Conservation (phyloP, 345 rosid species). For the Brassica incana region DNA sequence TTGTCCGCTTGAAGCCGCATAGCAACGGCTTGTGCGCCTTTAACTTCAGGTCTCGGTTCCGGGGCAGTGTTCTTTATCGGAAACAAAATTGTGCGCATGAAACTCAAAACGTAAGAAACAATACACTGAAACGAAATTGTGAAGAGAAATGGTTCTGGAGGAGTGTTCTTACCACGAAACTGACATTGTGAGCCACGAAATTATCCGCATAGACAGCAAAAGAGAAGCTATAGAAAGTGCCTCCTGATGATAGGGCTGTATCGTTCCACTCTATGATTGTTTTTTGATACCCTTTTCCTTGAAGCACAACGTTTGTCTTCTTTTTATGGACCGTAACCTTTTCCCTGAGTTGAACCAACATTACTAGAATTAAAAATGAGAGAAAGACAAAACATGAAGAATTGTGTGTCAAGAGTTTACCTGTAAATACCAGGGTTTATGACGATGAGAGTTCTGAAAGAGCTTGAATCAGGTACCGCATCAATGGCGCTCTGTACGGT, state of each 20-base stretch:
- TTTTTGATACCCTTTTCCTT: not conserved
- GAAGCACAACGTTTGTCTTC: not conserved
- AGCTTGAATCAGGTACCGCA: too few species aligned
- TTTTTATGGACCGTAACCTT: not conserved
- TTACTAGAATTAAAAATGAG: too few species aligned
- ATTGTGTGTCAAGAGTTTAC: too few species aligned
- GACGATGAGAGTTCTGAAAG: too few species aligned
- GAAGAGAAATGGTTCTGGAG: too few species aligned
- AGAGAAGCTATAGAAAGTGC: not conserved
- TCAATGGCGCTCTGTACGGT: too few species aligned
- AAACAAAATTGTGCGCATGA: not conserved
- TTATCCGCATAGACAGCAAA: not conserved
- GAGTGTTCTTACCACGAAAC: not conserved
- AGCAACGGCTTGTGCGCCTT: not conserved
- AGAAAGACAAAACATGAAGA: too few species aligned
- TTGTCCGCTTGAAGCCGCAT: not conserved
- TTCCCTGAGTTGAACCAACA: too few species aligned
- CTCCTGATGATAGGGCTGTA: not conserved
- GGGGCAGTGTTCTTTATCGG: not conserved
- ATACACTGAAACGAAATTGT: not conserved
- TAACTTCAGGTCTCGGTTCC: not conserved
- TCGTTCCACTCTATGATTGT: not conserved
- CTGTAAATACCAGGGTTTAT: too few species aligned
- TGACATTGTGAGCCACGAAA: not conserved
- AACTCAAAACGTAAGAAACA: not conserved